Evolutionary conservation across 2,329 filamentous ascomycete genomes (phyloP), one percentile per base, ranked within the genome.

Genomic region (Nemania bipapillata): DNA sequence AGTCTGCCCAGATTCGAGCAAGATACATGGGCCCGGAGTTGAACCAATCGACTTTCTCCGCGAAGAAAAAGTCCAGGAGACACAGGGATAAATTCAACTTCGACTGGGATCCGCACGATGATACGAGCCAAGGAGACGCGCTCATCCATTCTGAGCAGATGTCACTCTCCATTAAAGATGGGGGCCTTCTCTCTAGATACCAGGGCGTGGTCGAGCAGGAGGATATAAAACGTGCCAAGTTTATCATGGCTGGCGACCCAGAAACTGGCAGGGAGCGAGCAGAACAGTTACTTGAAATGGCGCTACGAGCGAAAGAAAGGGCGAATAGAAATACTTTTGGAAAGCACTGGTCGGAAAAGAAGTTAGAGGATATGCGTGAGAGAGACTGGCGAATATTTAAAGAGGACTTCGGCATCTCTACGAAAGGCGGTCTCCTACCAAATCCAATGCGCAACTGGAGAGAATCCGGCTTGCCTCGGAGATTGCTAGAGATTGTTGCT

Each of bases 331-430:
- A 91, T 71, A 91, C 90, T 37, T 85, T 97, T 65, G 94, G 96
- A 75, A 94, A 94, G 80, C 94, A 97, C 81, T 99, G 96, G 96
- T 94, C 92, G 63, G 93, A 97, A 78, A 99, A 99, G 88, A 87
- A 86, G 70, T 84, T 98, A 70, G 89, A 92, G 15, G 92, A 97
- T 76, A 99, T 99, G 96, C 92, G 93, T 70, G 94, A 98, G 82
- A 87, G 96, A 79, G 96, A 99, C 81, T 99, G 96, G 96, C 92
- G 96, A 78, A 98, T 99, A 75, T 97, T 99, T 89, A 99, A 98
- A 82, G 96, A 98, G 80, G 94, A 99, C 81, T 98, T 97, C 83
- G 96, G 96, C 75, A 99, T 99, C 78, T 87, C 91, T 47, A 97
- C 94, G 8, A 98, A 97, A 80, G 96, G 96, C 66, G 95, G 95